A percentile compares a stretch with the other conserved stretches of the same genome.
phyloP scores from a whole-genome alignment of 1,284 basidiomycete species.

The Rhodotorula sp. region DNA sequence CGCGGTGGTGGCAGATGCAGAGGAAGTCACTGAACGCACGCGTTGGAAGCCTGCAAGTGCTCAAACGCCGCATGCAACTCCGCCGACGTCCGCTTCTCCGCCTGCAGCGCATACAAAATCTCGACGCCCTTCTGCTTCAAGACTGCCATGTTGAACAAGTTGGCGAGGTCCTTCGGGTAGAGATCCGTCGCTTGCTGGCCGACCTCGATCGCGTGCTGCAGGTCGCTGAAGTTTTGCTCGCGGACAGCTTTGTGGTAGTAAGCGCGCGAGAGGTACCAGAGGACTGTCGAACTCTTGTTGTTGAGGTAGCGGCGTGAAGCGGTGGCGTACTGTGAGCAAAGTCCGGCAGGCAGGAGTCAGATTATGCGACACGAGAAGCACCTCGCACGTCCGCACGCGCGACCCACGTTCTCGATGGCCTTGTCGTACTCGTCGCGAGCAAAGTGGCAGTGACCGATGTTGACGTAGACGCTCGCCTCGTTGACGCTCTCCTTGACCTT shows the following conservation, averaged over 20 bases:
- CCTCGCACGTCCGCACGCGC: fast-evolving
- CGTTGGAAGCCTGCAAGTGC: slow-evolving; percentile 82
- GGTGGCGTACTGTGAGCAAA: slow-evolving; percentile 71
- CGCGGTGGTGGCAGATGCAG: background rate
- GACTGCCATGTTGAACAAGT: slow-evolving; percentile 91
- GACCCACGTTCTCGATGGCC: slow-evolving; percentile 79
- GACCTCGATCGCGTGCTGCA: slow-evolving; percentile 74
- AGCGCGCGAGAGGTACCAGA: slow-evolving; percentile 74
- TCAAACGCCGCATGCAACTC: slow-evolving; percentile 74
- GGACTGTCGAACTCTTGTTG: slow-evolving; percentile 63
- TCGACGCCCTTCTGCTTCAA: slow-evolving; percentile 92
- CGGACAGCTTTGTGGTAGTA: slow-evolving; percentile 90
- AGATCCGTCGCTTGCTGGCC: slow-evolving; percentile 79
- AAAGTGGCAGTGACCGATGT: slow-evolving; percentile 93
- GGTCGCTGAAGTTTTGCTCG: slow-evolving; percentile 73
- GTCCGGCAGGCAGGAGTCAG: background rate
- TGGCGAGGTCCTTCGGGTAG: slow-evolving; percentile 79
- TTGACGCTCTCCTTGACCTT: slow-evolving; percentile 81
- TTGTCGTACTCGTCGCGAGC: slow-evolving; percentile 85
- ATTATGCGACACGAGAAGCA: no score
- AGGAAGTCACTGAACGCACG: slow-evolving; percentile 55
- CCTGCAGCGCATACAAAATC: slow-evolving; percentile 69
- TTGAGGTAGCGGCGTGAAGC: slow-evolving; percentile 74
- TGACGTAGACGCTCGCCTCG: slow-evolving; percentile 77
- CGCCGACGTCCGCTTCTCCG: slow-evolving; percentile 70